These are phyloP conservation scores for Kwoniella newhampshirensis DNA, from an alignment of 768 basidiomycete genomes.

Conservation along the genomic window DNA sequence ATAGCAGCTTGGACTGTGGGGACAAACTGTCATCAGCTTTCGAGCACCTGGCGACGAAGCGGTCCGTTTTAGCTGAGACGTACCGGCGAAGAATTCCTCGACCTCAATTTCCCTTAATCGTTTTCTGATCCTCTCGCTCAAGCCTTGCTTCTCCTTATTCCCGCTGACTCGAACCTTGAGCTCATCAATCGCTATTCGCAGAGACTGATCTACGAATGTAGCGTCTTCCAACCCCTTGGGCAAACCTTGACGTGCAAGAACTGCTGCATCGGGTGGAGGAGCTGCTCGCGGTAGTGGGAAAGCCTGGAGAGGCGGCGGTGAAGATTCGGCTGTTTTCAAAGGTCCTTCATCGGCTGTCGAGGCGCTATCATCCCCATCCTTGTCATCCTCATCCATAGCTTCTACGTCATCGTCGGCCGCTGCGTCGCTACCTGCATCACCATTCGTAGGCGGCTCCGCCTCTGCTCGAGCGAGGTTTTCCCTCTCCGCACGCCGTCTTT, in stretches of 20 bases:
- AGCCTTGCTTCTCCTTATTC: constrained; percentile 49
- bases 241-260: constrained; percentile 48
- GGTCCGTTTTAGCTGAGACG: too few relatives aligned
- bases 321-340: constrained; percentile 10
- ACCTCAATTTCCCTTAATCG: constrained; percentile 75
- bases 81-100: constrained; percentile 84
- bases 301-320: constrained; percentile 39
- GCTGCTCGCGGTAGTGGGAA: constrained; percentile 48
- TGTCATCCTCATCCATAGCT: neutral
- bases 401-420: constrained; percentile 10
- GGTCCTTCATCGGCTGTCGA: constrained; percentile 8
- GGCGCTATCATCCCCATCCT: constrained; percentile 14
- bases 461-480: constrained; percentile 33
- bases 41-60: too few relatives aligned
- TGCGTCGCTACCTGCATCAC: constrained; percentile 5
- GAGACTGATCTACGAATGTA: constrained; percentile 42
- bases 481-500: constrained; percentile 22
- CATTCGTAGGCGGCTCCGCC: neutral
- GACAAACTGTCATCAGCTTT: neutral
- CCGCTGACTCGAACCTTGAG: constrained; percentile 10
- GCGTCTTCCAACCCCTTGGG: constrained; percentile 50
- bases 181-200: constrained; percentile 27
- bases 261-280: constrained; percentile 41
- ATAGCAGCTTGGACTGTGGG: constrained; percentile 79
- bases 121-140: constrained; percentile 64